Evolutionary conservation across 805 yeast genomes (phyloP), one percentile per base, ranked within the genome.

Genomic region (Isabelozyma pseudorhagii): DNA sequence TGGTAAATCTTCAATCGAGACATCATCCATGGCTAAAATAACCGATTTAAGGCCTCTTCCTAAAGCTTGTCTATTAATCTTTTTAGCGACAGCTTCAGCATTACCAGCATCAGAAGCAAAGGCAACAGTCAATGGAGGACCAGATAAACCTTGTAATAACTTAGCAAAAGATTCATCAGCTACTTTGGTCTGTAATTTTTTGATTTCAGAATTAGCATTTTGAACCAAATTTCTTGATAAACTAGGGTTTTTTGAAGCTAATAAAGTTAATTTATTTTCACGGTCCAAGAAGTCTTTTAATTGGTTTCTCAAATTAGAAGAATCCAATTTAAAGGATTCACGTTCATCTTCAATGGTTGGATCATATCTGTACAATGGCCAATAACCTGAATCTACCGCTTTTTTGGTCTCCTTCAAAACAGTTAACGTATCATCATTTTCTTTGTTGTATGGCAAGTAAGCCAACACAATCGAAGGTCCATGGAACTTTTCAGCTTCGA

Each of bases 401-500:
- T 72, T 74, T 68, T 93, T 93, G 34, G 97, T 92, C 65, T 89
- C 94, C 65, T 87, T 85, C 59, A 93, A 77, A 42, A 92, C 82
- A 25, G 83, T 80, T 56, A 93, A 72, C 40, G 96, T 85, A 53
- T 83, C 74, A 54, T 85, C 86, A 49, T 72, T 75, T 62, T 87
- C 93, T 17, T 75, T 66, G 44, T 73, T 63, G 66, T 85, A 84
- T 40, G 98, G 98, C 59, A 92, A 75, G 66, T 92, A 91, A 3
- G 97, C 97, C 57, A 93, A 79, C 38, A 93, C 89, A 49, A 93
- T 78, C 1, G 97, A 88, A 4, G 97, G 98, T 51, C 98, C 98
- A 52, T 86, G 74, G 66, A 83, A 93, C 54, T 81, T 80, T 57
- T 89, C 85, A n/a, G 97, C 97, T 70, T 93, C 98, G 48, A 87